Evolutionary conservation across 371 early-diverging fungal genomes (phyloP), one percentile per base, ranked within the genome.

Genomic region (Apophysomyces variabilis): DNA sequence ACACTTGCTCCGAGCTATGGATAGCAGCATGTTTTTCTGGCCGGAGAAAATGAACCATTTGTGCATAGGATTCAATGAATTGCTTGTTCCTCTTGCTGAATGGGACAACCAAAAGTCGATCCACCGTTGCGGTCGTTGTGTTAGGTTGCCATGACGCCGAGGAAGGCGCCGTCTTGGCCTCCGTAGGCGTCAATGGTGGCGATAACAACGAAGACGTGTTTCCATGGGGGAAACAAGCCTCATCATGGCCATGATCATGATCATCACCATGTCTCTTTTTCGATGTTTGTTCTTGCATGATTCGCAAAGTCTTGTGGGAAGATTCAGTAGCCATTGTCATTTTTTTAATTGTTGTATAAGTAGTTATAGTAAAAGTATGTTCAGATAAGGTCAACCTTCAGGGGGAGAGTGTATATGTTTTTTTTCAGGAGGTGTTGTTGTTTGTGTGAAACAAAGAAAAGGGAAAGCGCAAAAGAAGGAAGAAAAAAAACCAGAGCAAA

Each of bases 41-140:
- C 50, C 60, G 39, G 9, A 68, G 62, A 68, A 58, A 54, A 13
- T 64, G 68, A 41, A 61, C 68, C 64, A 64, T 68, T 9, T 57
- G 60, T 57, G 64, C 64, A 58, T 68, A 65, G 39, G 64, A 60
- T 47, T 68, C 62, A 18, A 64, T 64, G 46, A 68, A 57, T 36
- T 43, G 50, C 54, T 68, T 54, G 41, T 43, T 64, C 57, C 58
- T 45, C 58, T 57, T 57, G 36, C 18, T 38, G 58, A 46, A 37
- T 32, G 38, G 44, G 38, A 14, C 21, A 36, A 60, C 44, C 54
- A 46, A 43, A 39, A 21, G 45, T 57, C 45, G 56, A 32, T 54
- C 38, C 37, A 26, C 32, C 32, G 32, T 26, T 26, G 32, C 32
- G 32, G 32, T 26, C 3, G 39, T 7, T 6, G 26, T 41, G 57